phyloP scores from a whole-genome alignment of 2,329 filamentous ascomycete species.

The Coniochaeta sp. region DNA sequence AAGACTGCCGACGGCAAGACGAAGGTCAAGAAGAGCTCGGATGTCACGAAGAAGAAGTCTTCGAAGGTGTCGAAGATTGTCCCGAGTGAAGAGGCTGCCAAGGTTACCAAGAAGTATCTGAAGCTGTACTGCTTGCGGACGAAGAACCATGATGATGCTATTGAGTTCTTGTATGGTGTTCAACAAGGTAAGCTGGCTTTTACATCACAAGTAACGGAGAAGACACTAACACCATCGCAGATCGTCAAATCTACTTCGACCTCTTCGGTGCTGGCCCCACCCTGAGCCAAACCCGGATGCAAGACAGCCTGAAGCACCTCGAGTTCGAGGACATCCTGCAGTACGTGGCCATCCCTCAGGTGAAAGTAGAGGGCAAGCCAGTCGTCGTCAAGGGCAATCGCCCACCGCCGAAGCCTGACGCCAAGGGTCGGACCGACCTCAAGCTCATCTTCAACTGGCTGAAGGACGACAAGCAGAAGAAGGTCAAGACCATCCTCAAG shows the following conservation, averaged over 20 bases:
- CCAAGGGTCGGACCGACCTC: constrained; percentile 5
- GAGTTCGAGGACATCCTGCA: constrained; percentile 9
- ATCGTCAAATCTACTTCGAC: constrained; percentile 7
- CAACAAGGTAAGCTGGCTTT: not conserved
- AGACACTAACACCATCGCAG: not conserved
- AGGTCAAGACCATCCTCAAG: constrained; percentile 8
- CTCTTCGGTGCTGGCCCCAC: constrained; percentile 4
- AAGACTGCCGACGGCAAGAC: not conserved
- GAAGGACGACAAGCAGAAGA: constrained; percentile 1
- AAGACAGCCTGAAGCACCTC: constrained; percentile 5
- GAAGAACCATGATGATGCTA: not conserved
- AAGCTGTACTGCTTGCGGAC: constrained; percentile 1
- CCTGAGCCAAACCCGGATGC: not conserved
- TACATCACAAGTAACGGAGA: not conserved
- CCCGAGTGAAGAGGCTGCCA: not conserved
- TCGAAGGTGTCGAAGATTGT: not conserved
- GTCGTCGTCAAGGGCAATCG: constrained; percentile 1
- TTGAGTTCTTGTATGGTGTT: constrained; percentile 1
- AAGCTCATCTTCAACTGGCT: constrained; percentile 4
- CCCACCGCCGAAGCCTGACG: not conserved
- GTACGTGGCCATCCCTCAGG: constrained; percentile 9
- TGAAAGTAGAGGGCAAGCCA: constrained; percentile 3
- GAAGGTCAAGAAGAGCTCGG: not conserved
- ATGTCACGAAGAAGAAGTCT: not conserved
- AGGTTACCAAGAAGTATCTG: not conserved